Base-by-base conservation (phyloP, 2,329 filamentous ascomycete species). In the Colletotrichum brevisporum region DNA sequence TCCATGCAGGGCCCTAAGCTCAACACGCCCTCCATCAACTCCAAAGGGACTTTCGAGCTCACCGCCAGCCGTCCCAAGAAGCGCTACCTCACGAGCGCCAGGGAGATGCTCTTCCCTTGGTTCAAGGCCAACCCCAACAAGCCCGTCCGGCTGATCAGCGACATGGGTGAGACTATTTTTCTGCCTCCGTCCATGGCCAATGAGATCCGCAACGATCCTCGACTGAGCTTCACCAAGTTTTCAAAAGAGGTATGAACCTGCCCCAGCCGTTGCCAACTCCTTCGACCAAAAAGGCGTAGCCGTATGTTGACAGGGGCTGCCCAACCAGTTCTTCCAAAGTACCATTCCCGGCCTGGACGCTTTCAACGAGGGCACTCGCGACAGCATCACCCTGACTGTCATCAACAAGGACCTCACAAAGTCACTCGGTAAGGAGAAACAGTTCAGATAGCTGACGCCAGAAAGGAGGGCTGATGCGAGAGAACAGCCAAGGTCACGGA, bases 371-470 rank as follows among this genome's bases (percentile, higher is more conserved):
- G 64, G 64, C 9, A 48, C n/a, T 8, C 45, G 53, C 4, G 59
- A 52, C 36, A 63, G 47, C 47, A 63, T 63, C 9, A 47, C 26
- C 6, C 10, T 57, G 10, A 24, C 39, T 1, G 64, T 67, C 2
- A 63, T 67, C 36, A 67, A 63, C 12, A 67, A 67, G 27, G 59
- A 67, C 18, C 45, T 67, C 5, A 67, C 64, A 2, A 67, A 67
- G 18, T 21, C 60, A 2, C 53, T 67, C 4, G 64, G 64, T 63
- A 8, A 21, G 58, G 4, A 39, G 4, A 27, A 8, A 4, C 31
- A 2, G 31, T 3, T 6, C 13, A 9, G 3, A 6, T 16, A 26
- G 1, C 4, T 4, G 5, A 5, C 10, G 5, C 9, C 6, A n/a
- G 26, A 39, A 41, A 4, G 10, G 5, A n/a, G 36, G 0, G 27